Evolutionary conservation across 192 early-diverging fungal genomes (phyloP).

Genomic region (Spizellomyces sp.): DNA sequence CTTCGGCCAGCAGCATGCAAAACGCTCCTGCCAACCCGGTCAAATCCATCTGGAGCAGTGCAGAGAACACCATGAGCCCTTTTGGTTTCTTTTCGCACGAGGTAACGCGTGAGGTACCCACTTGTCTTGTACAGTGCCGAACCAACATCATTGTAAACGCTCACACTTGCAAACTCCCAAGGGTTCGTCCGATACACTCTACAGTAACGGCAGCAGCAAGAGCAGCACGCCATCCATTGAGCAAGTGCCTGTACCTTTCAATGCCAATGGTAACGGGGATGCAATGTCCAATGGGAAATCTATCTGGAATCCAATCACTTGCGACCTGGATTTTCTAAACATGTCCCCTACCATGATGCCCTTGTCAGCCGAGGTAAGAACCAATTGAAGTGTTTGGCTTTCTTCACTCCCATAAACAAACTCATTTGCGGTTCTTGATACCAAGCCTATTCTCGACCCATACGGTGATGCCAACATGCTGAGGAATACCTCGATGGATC

Average conservation of each 20-base stretch:
- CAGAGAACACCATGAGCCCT: conserved; percentile 6
- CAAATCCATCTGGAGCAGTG: conserved; percentile 29
- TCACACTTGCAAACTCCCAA: not conserved
- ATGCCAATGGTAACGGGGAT: not conserved
- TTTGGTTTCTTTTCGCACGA: conserved; percentile 21
- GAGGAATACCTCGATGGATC: not conserved
- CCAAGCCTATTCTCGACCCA: not conserved
- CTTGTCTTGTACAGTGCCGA: too few relatives aligned
- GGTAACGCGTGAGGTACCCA: not conserved
- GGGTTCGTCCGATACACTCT: conserved; percentile 12
- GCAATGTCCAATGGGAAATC: not conserved
- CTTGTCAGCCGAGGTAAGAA: conserved; percentile 26
- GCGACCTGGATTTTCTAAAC: conserved; percentile 25
- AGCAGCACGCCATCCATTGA: conserved; percentile 19
- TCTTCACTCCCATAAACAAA: too few relatives aligned
- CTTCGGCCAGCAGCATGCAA: conserved; percentile 16
- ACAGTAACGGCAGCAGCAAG: conserved; percentile 35
- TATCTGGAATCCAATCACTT: conserved; percentile 24
- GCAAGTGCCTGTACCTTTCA: not conserved
- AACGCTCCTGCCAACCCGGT: conserved; percentile 1
- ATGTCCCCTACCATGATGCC: conserved; percentile 29
- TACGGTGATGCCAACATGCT: not conserved
- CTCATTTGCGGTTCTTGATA: not conserved
- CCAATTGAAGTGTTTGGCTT: not conserved
- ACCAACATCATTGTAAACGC: too few relatives aligned